These are phyloP conservation scores for Microstroma glucosiphilum DNA, from an alignment of 1,284 basidiomycete species.

Conservation along the genomic window DNA sequence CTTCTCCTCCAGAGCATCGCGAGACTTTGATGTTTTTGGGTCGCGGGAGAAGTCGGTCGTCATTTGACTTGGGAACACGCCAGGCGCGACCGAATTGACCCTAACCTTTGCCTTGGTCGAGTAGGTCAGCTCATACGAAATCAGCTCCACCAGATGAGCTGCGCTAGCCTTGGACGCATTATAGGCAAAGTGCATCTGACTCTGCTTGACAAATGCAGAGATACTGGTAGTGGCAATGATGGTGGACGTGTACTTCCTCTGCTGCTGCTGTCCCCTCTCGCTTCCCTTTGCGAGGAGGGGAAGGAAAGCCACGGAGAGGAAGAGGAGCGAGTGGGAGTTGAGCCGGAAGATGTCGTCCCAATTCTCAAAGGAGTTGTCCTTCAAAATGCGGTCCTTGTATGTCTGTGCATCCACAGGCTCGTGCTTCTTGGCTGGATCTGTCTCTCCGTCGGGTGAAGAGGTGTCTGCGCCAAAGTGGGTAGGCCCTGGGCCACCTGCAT, in stretches of 20 bases:
- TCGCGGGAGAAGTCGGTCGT: constrained; percentile 22
- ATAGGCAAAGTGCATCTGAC: constrained; percentile 33
- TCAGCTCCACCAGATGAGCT: constrained; percentile 28
- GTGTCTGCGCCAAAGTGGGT: constrained; percentile 30
- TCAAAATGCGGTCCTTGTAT: constrained; percentile 24
- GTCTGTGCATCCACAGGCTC: constrained; percentile 21
- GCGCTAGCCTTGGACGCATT: constrained; percentile 32
- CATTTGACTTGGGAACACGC: constrained; percentile 35
- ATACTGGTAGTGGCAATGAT: constrained; percentile 28
- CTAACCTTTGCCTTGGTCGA: constrained; percentile 28
- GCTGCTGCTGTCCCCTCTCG: constrained; percentile 16
- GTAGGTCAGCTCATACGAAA: constrained; percentile 26
- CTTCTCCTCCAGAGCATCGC: constrained; percentile 20
- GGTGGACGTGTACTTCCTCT: constrained; percentile 17
- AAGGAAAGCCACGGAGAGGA: constrained; percentile 29
- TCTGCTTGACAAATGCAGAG: constrained; percentile 28
- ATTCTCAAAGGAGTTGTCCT: constrained; percentile 32
- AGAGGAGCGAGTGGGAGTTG: constrained; percentile 29
- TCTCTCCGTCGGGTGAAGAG: constrained; percentile 19
- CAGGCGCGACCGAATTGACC: constrained; percentile 39
- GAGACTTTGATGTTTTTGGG: constrained; percentile 24
- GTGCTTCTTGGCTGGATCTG: constrained; percentile 28
- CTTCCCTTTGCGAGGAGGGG: constrained; percentile 27
- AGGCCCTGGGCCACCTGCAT: constrained; percentile 30
- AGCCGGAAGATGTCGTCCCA: constrained; percentile 35